Base-by-base conservation (phyloP, 441 rosid genomes). In the Populus tomentosa region DNA sequence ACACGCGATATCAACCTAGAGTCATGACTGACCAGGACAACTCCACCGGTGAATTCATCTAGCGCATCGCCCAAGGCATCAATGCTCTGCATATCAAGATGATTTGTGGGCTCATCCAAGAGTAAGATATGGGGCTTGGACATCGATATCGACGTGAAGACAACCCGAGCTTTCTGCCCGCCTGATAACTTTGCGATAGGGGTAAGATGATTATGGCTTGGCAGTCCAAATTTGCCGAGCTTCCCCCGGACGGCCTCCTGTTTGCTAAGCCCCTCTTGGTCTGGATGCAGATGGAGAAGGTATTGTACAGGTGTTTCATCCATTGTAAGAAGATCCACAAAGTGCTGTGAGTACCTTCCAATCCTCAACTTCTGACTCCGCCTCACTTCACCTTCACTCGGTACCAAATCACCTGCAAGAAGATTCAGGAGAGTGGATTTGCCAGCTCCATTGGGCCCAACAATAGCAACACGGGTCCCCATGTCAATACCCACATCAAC, bases 381-480 rank as follows among this genome's bases (percentile, higher is more conserved):
- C 74, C 90, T 81, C 69, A 86, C 87, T 85, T 89, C 94, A 75
- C 97, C 97, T 71, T 91, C 94, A 0, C 79, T 80, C 13, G 97
- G 91, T 80, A 77, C 85, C 81, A 92, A 77, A 84, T 89, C 97
- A 72, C 94, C 95, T 24, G 95, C 94, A 53, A 92, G 90, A 81
- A 92, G 94, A 83, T 91, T 92, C 83, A 91, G 80, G 24, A 92
- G 85, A 70, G 97, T 91, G 65, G 94, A 91, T 75, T 92, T 92
- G 72, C 94, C 97, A 62, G 97, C 97, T 72, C 97, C 97, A 50
- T 89, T 91, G 18, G 97, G 94, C 78, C 97, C 97, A 74, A 89
- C 92, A 33, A 91, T 91, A 36, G 95, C 97, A 6, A 89, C 95
- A 14, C 95, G 79, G 69, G 97, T 91, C 72, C 94, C 95, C 97